Base-by-base conservation (phyloP, 2,329 filamentous ascomycete genomes). In the Fusarium sp. region DNA sequence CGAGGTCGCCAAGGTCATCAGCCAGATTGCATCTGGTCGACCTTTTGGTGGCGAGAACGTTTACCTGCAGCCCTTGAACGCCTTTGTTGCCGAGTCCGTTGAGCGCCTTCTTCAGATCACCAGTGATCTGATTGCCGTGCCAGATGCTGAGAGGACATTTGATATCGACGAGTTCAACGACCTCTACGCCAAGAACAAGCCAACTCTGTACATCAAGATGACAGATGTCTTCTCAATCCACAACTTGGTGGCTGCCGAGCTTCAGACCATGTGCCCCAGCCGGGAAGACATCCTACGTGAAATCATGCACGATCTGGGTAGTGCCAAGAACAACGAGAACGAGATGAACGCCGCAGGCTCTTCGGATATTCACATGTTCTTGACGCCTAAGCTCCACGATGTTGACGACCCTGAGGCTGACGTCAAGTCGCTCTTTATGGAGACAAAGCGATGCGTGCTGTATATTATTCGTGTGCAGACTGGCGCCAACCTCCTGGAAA, bases 81-180 rank as follows among this genome's bases (percentile, higher is more conserved):
- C 90, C 48, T 98, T 97, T 77, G 86, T 99, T 46, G 88, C 87
- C 19, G 93, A 97, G 63, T 94, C 94, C 0, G 90, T 97, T 48
- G 90, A 93, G 71, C 87, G 94, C 23, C 84, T 97, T 60, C 87
- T 88, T 32, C 86, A 91, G 14, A 93, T 96, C 44, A 92, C 92
- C 80, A 86, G 85, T 45, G 88, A 91, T 33, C 80, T 98, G 63
- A 93, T 99, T 70, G 88, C 91, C 14, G 92, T 98, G 14, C 89
- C 92, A 15, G 91, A 96, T 73, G 92, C 93, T 0, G 96, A 99
- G 79, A 86, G 88, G 52, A 96, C 96, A 23, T 99, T 98, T 76
- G 94, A 98, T 78, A 97, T 99, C 77, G 96, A 99, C 76, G 96
- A 98, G 78, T 99, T 96, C 87, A 98, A 97, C 77, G 96, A 99